Percentiles rank a stretch among this genome's conserved stretches.
phyloP scores from a whole-genome alignment of 2,329 filamentous ascomycete species.

The Didymella keratinophila region DNA sequence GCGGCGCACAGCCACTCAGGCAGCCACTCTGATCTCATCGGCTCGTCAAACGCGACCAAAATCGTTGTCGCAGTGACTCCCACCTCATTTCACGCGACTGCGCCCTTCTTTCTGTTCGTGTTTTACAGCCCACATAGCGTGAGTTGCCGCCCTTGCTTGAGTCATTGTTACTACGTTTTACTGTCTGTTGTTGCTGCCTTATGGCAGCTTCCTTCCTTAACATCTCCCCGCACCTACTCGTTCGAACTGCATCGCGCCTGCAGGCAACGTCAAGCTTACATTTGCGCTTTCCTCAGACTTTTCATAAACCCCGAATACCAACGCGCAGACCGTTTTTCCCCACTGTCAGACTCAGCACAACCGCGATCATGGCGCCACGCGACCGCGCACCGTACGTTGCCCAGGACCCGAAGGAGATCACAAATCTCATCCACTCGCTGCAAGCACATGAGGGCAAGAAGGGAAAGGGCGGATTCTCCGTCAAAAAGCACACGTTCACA shows the following conservation, averaged over 20 bases:
- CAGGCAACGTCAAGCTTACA: slow-evolving; percentile 10
- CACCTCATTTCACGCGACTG: slow-evolving; percentile 7
- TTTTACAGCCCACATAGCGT: slow-evolving; percentile 18
- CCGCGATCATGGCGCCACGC: slow-evolving; percentile 59
- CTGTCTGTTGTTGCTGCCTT: slow-evolving; percentile 24
- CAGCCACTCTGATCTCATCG: slow-evolving; percentile 24
- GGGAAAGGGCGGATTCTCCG: slow-evolving; percentile 66
- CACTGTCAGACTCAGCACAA: neutral
- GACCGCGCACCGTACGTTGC: slow-evolving; percentile 66
- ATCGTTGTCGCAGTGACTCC: slow-evolving; percentile 19
- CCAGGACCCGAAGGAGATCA: slow-evolving; percentile 75
- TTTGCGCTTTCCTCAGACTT: slow-evolving; percentile 4
- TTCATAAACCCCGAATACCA: slow-evolving; percentile 1
- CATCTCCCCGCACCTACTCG: slow-evolving; percentile 25
- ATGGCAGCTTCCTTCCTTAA: slow-evolving; percentile 28
- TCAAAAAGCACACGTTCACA: slow-evolving; percentile 80
- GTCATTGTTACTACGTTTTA: slow-evolving; percentile 19
- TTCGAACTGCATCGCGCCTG: neutral
- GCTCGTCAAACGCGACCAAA: slow-evolving; percentile 17
- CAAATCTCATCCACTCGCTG: slow-evolving; percentile 70
- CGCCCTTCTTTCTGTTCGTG: slow-evolving; percentile 18
- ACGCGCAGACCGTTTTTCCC: slow-evolving; percentile 9
- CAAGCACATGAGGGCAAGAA: slow-evolving; percentile 62
- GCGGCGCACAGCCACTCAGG: slow-evolving; percentile 19
- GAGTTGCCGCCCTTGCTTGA: slow-evolving; percentile 29